phyloP scores from a whole-genome alignment of 805 yeast species.

The Zygoascus flipseniorum region DNA sequence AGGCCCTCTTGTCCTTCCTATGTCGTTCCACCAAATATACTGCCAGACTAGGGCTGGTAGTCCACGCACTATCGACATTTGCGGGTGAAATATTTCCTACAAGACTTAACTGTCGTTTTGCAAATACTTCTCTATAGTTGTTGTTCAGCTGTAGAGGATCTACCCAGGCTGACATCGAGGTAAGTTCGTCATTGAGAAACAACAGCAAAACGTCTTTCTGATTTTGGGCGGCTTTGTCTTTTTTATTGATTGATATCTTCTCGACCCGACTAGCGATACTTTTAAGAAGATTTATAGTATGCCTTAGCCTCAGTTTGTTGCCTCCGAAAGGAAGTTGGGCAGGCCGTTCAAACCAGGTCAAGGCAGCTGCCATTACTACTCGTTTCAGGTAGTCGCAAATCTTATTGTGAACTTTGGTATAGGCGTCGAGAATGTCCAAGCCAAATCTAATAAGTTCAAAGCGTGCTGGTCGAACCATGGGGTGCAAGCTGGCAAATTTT shows the following conservation, averaged over 20 bases:
- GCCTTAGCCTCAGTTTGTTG: constrained; percentile 58
- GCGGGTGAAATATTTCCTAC: neutral
- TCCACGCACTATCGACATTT: constrained; percentile 42
- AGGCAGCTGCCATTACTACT: constrained; percentile 53
- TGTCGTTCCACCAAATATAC: constrained; percentile 58
- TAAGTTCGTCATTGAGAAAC: constrained; percentile 70
- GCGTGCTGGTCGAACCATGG: constrained; percentile 66
- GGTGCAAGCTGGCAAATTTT: constrained; percentile 64
- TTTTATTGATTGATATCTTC: constrained; percentile 7
- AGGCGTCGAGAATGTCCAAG: constrained; percentile 52
- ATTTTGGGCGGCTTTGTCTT: constrained; percentile 33
- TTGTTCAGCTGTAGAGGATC: constrained; percentile 42
- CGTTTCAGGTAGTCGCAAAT: constrained; percentile 38
- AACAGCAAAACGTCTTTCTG: constrained; percentile 42
- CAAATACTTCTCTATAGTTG: constrained; percentile 10
- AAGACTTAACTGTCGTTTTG: constrained; percentile 1
- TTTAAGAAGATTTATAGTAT: constrained; percentile 54
- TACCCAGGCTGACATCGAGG: constrained; percentile 69
- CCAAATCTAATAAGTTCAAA: constrained; percentile 67
- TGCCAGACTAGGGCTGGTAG: constrained; percentile 64
- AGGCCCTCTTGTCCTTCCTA: constrained; percentile 29
- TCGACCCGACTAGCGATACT: constrained; percentile 37
- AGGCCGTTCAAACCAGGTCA: constrained; percentile 68
- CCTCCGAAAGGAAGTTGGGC: constrained; percentile 78
- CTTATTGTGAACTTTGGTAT: constrained; percentile 41